A percentile compares a stretch with the other conserved stretches of the same genome.
Conservation (phyloP, 2,329 filamentous ascomycete species). For the Aureobasidium sp. region DNA sequence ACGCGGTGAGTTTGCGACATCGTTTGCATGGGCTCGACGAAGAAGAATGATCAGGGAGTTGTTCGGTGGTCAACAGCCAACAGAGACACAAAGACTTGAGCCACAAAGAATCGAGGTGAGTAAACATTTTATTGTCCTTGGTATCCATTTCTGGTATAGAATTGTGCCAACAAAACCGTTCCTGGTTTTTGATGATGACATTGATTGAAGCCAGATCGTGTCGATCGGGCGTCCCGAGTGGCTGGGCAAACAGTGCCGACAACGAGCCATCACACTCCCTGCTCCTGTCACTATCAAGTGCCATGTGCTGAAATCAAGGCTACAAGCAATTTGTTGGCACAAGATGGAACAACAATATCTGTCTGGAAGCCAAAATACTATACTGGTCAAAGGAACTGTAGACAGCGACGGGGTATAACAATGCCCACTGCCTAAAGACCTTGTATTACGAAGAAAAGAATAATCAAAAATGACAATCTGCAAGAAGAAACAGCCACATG, state of each 20-base stretch:
- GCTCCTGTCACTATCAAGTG: too few relatives aligned
- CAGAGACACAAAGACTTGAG: not conserved
- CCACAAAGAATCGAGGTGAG: not conserved
- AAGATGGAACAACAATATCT: too few relatives aligned
- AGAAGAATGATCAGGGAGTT: not conserved
- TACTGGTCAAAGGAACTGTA: not conserved
- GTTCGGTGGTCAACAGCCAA: not conserved
- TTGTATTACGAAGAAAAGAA: not conserved
- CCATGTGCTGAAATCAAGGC: too few relatives aligned
- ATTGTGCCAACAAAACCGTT: not conserved
- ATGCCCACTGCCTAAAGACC: not conserved
- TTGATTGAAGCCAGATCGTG: slow-evolving; percentile 5
- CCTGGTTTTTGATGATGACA: slow-evolving; percentile 5
- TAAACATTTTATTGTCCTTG: not conserved
- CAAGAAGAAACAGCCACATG: not conserved
- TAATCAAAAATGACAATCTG: not conserved
- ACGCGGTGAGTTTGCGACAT: slow-evolving; percentile 44
- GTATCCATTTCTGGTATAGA: not conserved
- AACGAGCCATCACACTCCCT: too few relatives aligned
- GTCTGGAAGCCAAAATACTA: too few relatives aligned
- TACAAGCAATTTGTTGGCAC: too few relatives aligned
- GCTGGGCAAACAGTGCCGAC: too few relatives aligned
- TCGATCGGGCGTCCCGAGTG: not conserved
- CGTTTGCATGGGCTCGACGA: not conserved
- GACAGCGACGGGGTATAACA: slow-evolving; percentile 11